These are phyloP conservation scores for Peniophora sp. DNA, from an alignment of 1,284 basidiomycete species.

Conservation along the genomic window DNA sequence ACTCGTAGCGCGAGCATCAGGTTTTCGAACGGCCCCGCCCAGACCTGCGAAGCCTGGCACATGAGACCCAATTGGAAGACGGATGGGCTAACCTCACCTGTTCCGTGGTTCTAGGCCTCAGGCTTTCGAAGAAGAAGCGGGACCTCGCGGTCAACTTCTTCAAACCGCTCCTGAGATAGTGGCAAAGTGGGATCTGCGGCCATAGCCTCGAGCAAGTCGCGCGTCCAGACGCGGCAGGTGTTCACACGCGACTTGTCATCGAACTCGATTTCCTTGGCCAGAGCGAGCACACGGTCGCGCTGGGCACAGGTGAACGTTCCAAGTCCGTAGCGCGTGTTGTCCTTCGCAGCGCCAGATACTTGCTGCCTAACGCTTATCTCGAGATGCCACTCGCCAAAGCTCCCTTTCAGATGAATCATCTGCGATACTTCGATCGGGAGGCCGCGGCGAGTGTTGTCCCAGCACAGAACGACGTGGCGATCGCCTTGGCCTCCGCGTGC, in stretches of 20 bases:
- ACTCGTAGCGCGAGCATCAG: no score
- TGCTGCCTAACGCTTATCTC: not conserved
- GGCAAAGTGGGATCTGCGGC: not conserved
- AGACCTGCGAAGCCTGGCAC: no score
- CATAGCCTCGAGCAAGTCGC: conserved; percentile 8
- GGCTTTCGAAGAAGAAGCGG: not conserved
- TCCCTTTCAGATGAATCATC: conserved; percentile 2
- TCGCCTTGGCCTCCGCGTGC: not conserved
- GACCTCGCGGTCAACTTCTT: not conserved
- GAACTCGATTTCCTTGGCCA: conserved; percentile 3
- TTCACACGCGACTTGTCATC: conserved; percentile 4
- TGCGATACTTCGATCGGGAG: not conserved
- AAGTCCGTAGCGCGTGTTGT: not conserved
- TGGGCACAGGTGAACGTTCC: conserved; percentile 6
- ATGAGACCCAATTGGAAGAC: no score
- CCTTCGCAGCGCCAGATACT: not conserved
- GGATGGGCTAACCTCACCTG: no score
- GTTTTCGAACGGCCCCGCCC: no score
- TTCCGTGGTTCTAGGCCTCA: not conserved
- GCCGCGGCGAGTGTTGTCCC: not conserved
- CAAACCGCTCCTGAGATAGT: not conserved
- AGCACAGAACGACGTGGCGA: conserved; percentile 5
- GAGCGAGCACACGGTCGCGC: conserved; percentile 5
- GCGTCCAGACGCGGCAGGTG: conserved; percentile 6
- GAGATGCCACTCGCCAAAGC: not conserved